Base-by-base conservation (phyloP, 257 asterid species). In the Datura wrightii region DNA sequence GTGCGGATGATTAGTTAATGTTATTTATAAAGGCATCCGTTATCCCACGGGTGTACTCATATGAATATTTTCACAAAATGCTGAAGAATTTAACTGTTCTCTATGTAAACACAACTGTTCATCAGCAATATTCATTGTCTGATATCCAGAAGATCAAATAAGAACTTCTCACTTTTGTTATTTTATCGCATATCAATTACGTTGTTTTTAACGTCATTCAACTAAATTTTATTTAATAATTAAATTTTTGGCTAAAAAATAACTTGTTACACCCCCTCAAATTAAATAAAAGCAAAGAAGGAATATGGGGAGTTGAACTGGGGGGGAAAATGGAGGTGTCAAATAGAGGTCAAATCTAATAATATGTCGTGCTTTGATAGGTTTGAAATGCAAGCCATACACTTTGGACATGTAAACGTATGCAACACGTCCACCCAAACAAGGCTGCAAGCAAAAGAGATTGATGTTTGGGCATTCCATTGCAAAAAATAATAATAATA, bases 331-430 rank as follows among this genome's bases (percentile, higher is more conserved):
- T 13, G 41, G 80, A 44, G 80, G 81, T 76, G 82, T 76, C 82
- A 31, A 76, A 36, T 52, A 78, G 82, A 78, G 48, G 82, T 78
- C 82, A 78, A 78, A 78, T 78, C 82, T 78, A 78, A 78, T 78
- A 78, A 78, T 78, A 78, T 50, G 31, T 76, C 81, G 24, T 50
- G 59, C 11, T 46, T 72, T 72, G 41, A 46, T 72, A 46, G 59
- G 19, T 76, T 76, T 76, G 62, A 76, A 76, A 76, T 48, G 81
- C 44, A 74, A 74, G 62, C 62, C 81, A 78, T 52, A 52, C 46
- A 8, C 82, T 52, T 31, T 52, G 15, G 63, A 78, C 82, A 31
- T 78, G 63, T 52, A 78, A 31, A 78, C 82, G 82, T 78, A 78
- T 14, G 46, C 63, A 52, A 78, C 82, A 78, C 63, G 82, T 78